Evolutionary conservation across 805 yeast species (phyloP), one percentile per base, ranked within the genome.

Genomic region (Trichomonascus vanleenenianus): DNA sequence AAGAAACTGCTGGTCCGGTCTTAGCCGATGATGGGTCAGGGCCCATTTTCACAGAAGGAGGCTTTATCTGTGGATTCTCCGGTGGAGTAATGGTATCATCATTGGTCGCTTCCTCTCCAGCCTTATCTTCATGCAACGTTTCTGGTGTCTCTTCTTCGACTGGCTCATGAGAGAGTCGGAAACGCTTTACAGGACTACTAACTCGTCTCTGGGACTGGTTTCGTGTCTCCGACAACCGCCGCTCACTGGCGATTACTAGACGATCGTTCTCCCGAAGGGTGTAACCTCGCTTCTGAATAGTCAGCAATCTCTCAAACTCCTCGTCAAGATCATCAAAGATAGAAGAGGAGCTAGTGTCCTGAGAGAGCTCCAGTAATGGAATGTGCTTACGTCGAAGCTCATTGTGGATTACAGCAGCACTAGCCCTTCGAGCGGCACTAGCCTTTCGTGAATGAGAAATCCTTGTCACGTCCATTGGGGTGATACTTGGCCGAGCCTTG

Each of bases 251-350:
- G 39, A 51, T 37, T 8, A 55, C 57, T 3, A 54, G 43, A 9
- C 45, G 40, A 15, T 48, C 45, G 35, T 52, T 52, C 34, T 56
- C 56, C 11, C 57, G 45, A 18, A 56, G 22, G 3, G 53, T 48
- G 43, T 56, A 56, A 4, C 59, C 59, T 2, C 56, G 49, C 49
- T 50, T 52, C 39, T 56, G 54, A 3, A 45, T 46, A n/a, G 44
- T 39, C 31, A 56, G 37, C 15, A 56, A 40, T 34, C 43, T 48
- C 36, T 56, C 60, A 38, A 56, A 51, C 47, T 56, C 58, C 16
- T 53, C 51, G 39, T 54, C 53, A 34, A 56, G 25, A 27, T 54
- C 57, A 2, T 46, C 55, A 40, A 56, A 55, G 8, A 42, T 15
- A 8, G 45, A 36, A 11, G 19, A 14, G 4, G 42, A 33, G 15